phyloP scores from a whole-genome alignment of 176 grass and related monocot genomes.

The Alloteropsis semialata region DNA sequence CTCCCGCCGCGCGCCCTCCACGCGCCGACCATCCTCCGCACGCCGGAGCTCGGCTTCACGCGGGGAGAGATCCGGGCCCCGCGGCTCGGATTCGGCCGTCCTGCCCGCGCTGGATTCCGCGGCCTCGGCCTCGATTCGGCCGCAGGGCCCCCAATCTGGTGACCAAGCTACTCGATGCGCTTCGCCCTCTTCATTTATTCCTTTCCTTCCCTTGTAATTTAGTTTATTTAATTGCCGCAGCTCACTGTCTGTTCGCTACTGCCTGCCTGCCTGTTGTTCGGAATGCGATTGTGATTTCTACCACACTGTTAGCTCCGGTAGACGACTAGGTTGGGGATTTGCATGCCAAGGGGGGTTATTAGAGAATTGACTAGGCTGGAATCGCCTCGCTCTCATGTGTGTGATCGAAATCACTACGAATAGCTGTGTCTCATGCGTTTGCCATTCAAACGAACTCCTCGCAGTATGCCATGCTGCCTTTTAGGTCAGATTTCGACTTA shows the following conservation, averaged over 20 bases:
- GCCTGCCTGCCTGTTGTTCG: background rate
- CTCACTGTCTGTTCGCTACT: background rate
- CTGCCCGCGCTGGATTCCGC: conserved; percentile 42
- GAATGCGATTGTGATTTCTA: background rate
- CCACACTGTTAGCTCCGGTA: background rate
- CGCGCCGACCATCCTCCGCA: background rate
- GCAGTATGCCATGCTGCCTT: background rate
- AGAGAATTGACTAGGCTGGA: background rate
- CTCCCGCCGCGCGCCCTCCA: conserved; percentile 1
- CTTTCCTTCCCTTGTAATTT: background rate
- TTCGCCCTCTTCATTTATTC: background rate
- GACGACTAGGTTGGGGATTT: background rate
- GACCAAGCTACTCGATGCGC: background rate
- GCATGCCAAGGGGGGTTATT: background rate
- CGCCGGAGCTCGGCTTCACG: conserved; percentile 5
- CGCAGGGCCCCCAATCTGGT: conserved; percentile 26
- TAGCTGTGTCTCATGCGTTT: background rate
- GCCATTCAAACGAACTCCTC: background rate
- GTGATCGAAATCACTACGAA: background rate
- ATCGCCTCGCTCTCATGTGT: background rate
- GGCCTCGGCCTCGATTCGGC: conserved; percentile 34
- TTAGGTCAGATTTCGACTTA: background rate
- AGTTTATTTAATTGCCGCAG: background rate
- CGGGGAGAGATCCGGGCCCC: conserved; percentile 51
- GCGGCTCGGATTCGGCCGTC: conserved; percentile 20